Percentiles rank a stretch among this genome's conserved stretches.
Evolutionary conservation across 2,329 filamentous ascomycete genomes (phyloP).

Genomic region (Colletotrichum theobromicola): DNA sequence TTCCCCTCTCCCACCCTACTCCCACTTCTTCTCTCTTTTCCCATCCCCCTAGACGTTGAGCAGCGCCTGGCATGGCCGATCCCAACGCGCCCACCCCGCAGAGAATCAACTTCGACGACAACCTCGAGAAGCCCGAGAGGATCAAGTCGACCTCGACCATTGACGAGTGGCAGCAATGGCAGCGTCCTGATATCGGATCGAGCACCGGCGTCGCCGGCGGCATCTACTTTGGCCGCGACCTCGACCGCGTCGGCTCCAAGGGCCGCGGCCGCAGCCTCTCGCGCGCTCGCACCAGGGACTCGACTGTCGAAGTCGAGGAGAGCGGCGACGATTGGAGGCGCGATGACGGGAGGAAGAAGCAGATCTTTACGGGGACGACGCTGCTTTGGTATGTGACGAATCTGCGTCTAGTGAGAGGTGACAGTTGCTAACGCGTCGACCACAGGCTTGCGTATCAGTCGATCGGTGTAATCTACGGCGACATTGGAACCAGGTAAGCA

Average conservation of each 20-base stretch:
- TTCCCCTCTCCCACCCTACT: neutral
- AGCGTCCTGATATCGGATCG: constrained; percentile 14
- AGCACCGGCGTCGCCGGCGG: constrained; percentile 21
- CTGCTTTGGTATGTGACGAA: constrained; percentile 33
- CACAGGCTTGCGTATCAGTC: constrained; percentile 66
- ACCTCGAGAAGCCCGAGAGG: constrained; percentile 3
- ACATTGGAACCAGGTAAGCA: constrained; percentile 58
- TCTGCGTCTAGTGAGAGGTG: rapidly evolving
- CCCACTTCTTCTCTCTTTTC: neutral
- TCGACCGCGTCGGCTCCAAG: constrained; percentile 21
- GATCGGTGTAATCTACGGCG: constrained; percentile 72
- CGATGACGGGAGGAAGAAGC: constrained; percentile 37
- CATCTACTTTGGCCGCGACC: constrained; percentile 25
- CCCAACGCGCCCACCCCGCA: neutral
- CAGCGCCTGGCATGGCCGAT: neutral
- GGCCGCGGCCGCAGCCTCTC: constrained; percentile 28
- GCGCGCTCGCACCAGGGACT: constrained; percentile 26
- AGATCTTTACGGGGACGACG: constrained; percentile 39
- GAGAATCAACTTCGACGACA: constrained; percentile 17
- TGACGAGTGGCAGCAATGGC: constrained; percentile 1
- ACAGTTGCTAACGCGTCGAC: neutral
- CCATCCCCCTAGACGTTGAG: neutral
- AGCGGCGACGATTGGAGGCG: constrained; percentile 34
- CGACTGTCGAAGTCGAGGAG: constrained; percentile 30
- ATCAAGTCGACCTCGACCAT: constrained; percentile 7